These are phyloP conservation scores for Licmophora abbreviata DNA, from an alignment of 108 stramenopile genomes.

Conservation along the genomic window DNA sequence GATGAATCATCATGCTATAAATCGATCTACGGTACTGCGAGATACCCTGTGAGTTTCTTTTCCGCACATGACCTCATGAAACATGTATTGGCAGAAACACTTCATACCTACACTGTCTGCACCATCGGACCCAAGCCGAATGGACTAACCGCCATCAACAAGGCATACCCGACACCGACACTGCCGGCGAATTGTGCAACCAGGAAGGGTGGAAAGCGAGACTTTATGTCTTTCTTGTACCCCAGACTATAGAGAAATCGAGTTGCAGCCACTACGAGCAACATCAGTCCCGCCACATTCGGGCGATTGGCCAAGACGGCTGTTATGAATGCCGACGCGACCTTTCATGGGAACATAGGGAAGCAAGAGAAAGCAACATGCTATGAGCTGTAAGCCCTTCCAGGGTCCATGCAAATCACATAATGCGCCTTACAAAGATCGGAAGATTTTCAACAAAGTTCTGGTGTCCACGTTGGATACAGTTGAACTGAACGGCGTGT, in stretches of 20 bases:
- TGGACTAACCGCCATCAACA: too few relatives aligned
- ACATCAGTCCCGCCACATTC: conserved; percentile 10
- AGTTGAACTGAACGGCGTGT: conserved; percentile 6
- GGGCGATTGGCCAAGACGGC: conserved; percentile 11
- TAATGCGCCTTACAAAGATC: background rate
- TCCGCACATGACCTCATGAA: too few relatives aligned
- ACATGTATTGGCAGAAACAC: too few relatives aligned
- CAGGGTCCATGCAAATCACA: background rate
- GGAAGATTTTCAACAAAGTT: conserved; percentile 10
- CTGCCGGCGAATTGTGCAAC: background rate
- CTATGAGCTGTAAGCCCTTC: too few relatives aligned
- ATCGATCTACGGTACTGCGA: too few relatives aligned
- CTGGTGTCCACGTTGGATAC: conserved; percentile 12
- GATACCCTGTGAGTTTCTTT: too few relatives aligned
- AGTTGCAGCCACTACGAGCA: conserved; percentile 2
- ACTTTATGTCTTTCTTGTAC: conserved; percentile 7
- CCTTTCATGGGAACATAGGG: too few relatives aligned
- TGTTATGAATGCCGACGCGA: too few relatives aligned
- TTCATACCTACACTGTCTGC: too few relatives aligned
- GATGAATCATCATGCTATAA: too few relatives aligned
- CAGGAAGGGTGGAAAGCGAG: background rate
- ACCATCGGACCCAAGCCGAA: too few relatives aligned
- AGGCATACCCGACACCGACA: conserved; percentile 14
- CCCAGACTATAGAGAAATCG: conserved; percentile 3
- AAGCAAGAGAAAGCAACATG: too few relatives aligned